Evolutionary conservation across 208 protist species (phyloP).

Genomic region (Phytomonas sp.): DNA sequence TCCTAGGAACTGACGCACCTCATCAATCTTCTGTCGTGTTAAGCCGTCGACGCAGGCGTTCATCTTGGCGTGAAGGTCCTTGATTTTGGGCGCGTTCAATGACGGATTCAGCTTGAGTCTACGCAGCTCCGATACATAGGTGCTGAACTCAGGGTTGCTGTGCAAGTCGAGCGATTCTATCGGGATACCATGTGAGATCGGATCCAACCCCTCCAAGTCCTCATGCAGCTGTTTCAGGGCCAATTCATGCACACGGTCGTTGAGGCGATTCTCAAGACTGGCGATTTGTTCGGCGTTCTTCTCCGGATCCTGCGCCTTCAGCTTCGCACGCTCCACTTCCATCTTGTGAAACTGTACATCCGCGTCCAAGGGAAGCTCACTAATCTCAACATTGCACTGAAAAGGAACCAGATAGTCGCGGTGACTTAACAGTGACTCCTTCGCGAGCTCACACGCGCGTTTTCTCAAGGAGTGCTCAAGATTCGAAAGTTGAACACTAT

Average conservation of each 20-base stretch:
- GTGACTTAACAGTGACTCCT: constrained; percentile 37
- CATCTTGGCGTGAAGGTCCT: constrained; percentile 40
- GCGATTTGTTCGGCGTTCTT: constrained; percentile 34
- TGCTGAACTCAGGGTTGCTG: constrained; percentile 46
- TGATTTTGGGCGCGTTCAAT: constrained; percentile 21
- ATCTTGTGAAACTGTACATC: constrained; percentile 48
- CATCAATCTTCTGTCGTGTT: constrained; percentile 36
- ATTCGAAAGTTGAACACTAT: constrained; percentile 38
- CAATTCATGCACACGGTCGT: constrained; percentile 31
- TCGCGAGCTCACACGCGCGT: constrained; percentile 58
- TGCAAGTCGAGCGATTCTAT: constrained; percentile 45
- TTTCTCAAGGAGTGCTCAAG: constrained; percentile 53
- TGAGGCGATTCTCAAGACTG: constrained; percentile 31
- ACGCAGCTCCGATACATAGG: constrained; percentile 51
- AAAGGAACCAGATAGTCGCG: constrained; percentile 56
- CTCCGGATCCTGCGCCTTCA: constrained; percentile 53
- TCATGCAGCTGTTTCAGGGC: constrained; percentile 35
- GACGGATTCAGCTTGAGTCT: constrained; percentile 39
- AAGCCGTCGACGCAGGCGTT: constrained; percentile 41
- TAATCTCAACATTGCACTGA: constrained; percentile 57
- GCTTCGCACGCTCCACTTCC: constrained; percentile 67
- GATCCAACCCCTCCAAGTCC: constrained; percentile 47
- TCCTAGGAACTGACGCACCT: constrained; percentile 57
- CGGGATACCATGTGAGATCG: constrained; percentile 46
- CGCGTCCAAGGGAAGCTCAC: constrained; percentile 52